Base-by-base conservation (phyloP, 345 rosid species). In the Theobroma cacao region DNA sequence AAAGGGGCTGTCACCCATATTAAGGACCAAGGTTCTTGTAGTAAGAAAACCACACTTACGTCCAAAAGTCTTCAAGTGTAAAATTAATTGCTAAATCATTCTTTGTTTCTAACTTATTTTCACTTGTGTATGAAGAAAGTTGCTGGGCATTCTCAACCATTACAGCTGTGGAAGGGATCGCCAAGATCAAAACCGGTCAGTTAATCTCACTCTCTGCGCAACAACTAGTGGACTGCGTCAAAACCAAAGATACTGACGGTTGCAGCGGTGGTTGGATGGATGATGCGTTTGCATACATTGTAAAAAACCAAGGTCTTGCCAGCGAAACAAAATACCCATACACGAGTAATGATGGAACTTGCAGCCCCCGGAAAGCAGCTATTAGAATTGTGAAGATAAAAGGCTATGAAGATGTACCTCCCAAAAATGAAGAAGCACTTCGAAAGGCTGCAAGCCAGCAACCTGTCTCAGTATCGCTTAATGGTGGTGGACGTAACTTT, bases 121-220 rank as follows among this genome's bases (percentile, higher is more conserved):
- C 2, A 10, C 7, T 59, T 26, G 2, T 62, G 2, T 6, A 2
- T 63, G 22, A 26, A 86, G 97, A 86, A 43, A 82, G 81, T 40
- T 88, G 93, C n/a, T 89, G 91, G 90, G 90, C 93, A 31, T 88
- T 92, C 74, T 85, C 94, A 1, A 88, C 88, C 0, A 84, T 86
- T 3, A 90, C 91, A 2, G 94, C 91, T 0, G 70, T 78, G 33
- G 87, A 86, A 82, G 89, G 85, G 2, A 78, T 89, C 3, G 80
- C 78, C 50, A 65, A 83, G 80, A 85, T 91, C 7, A 79, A 34
- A 50, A 83, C 82, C 1, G 89, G 88, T 0, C 31, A 68, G 12
- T 78, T 89, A 7, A 26, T 83, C 3, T 67, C 78, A 0, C 50
- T 93, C n/a, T 91, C 95, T 0, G 94, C 88, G 75, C 95, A 92